These are phyloP conservation scores for Jacaranda copaia DNA, from an alignment of 257 asterid species.

Conservation along the genomic window DNA sequence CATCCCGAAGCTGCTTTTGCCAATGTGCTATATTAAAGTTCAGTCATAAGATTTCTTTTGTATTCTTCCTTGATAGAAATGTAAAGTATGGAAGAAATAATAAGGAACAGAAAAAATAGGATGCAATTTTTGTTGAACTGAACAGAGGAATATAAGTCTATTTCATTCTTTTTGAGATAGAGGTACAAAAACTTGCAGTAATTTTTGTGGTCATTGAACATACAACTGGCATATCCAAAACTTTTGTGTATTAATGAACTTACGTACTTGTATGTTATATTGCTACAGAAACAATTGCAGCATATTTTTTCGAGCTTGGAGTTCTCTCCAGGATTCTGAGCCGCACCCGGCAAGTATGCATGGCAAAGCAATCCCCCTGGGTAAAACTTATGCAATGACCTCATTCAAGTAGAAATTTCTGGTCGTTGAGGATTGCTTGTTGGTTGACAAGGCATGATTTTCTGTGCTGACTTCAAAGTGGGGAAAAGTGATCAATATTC, in stretches of 20 bases:
- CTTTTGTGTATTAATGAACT: neutral
- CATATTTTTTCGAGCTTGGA: no score
- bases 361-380: no score
- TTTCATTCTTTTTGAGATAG: neutral
- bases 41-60: neutral
- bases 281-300: no score
- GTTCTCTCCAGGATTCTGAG: no score
- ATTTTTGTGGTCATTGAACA: slow-evolving; percentile 8
- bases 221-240: neutral
- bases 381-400: no score
- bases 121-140: neutral
- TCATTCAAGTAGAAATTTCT: no score
- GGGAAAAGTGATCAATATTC: no score
- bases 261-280: neutral
- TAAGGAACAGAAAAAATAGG: neutral
- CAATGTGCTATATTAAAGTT: slow-evolving; percentile 29
- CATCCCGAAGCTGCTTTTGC: slow-evolving; percentile 50
- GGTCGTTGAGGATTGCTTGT: no score
- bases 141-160: neutral
- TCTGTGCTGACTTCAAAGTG: no score
- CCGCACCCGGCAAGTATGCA: no score
- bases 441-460: no score
- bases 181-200: slow-evolving; percentile 13
- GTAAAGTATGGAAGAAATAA: neutral
- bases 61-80: neutral